phyloP scores from a whole-genome alignment of 2,329 filamentous ascomycete genomes.

The Cercospora berteroae region DNA sequence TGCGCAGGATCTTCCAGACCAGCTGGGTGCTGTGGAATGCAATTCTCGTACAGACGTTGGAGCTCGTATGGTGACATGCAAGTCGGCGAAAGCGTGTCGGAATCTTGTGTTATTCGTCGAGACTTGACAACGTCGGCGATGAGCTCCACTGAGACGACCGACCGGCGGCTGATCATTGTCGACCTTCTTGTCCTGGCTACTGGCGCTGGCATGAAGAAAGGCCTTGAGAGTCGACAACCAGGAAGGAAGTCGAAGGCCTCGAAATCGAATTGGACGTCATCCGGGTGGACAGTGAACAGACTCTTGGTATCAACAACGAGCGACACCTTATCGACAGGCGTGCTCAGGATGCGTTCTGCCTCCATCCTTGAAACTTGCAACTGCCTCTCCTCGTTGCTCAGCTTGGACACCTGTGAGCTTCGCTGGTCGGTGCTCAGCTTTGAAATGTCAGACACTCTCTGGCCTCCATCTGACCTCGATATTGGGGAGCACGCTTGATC shows the following conservation, averaged over 20 bases:
- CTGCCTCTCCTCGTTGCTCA: background rate
- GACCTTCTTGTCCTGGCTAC: background rate
- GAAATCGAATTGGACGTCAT: constrained; percentile 4
- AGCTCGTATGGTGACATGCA: constrained; percentile 2
- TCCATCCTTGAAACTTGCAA: background rate
- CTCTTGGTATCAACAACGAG: background rate
- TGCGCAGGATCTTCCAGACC: background rate
- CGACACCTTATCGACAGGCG: background rate
- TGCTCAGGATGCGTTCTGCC: background rate
- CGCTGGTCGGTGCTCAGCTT: constrained; percentile 1
- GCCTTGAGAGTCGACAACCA: constrained; percentile 2
- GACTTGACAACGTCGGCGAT: constrained; percentile 4
- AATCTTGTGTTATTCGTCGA: constrained; percentile 7
- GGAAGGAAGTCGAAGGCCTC: constrained; percentile 6
- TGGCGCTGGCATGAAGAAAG: constrained; percentile 6
- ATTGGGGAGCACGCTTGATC: constrained; percentile 1
- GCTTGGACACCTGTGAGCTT: background rate
- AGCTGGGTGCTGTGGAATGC: constrained; percentile 4
- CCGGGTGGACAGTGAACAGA: constrained; percentile 5
- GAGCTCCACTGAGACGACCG: constrained; percentile 4
- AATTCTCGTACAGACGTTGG: constrained; percentile 1
- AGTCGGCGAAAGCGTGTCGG: constrained; percentile 11
- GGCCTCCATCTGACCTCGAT: background rate
- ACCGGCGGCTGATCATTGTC: constrained; percentile 6
- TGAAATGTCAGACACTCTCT: background rate